Percentiles rank a stretch among this genome's conserved stretches.
These are phyloP conservation scores for Sordaria brevicollis DNA, from an alignment of 495 filamentous ascomycete genomes.

Conservation along the genomic window DNA sequence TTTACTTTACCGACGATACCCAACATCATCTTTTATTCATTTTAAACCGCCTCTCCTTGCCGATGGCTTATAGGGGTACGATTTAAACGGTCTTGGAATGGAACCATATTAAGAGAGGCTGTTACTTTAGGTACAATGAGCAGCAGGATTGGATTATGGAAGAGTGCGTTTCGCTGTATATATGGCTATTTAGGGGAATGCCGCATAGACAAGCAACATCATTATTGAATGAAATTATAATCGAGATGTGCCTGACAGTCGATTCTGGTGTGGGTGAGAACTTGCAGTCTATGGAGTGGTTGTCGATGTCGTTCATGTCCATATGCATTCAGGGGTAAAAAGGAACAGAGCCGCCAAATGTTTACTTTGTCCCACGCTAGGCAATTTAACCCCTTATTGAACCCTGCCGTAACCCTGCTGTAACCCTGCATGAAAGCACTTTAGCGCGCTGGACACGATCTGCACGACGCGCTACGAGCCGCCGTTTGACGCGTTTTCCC, in stretches of 20 bases:
- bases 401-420: background rate
- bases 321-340: background rate
- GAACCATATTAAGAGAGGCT: background rate
- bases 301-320: background rate
- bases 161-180: background rate
- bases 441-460: background rate
- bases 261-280: background rate
- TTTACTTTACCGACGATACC: background rate
- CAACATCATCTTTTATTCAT: background rate
- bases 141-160: background rate
- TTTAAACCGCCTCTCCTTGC: background rate
- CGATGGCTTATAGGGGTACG: background rate
- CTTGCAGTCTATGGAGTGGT: background rate
- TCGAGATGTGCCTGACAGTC: accelerated
- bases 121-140: background rate
- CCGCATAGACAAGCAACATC: background rate
- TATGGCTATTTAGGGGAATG: background rate
- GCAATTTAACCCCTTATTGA: background rate
- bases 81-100: background rate
- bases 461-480: slow-evolving; percentile 1
- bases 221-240: background rate
- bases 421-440: background rate
- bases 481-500: slow-evolving; percentile 10
- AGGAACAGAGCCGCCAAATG: background rate
- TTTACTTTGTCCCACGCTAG: background rate